Conservation (phyloP, 306 rosid genomes). For the Carpinus fangiana region DNA sequence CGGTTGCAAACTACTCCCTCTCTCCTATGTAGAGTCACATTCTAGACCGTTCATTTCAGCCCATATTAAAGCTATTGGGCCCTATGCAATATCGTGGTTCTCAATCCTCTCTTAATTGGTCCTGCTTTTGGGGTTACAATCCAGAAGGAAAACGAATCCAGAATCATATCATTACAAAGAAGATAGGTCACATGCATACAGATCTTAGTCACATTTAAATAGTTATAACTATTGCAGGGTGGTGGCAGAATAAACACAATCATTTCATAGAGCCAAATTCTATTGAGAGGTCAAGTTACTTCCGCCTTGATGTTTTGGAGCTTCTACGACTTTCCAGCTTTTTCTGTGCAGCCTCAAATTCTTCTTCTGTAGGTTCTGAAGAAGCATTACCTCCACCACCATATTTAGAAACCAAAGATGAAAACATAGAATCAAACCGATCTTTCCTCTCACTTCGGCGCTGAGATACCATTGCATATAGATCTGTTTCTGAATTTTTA, state of each 20-base stretch:
- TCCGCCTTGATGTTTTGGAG: slow-evolving; percentile 59
- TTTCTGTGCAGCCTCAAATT: slow-evolving; percentile 77
- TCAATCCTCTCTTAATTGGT: no score
- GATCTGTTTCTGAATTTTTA: slow-evolving; percentile 52
- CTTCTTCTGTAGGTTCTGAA: slow-evolving; percentile 83
- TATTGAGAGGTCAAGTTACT: slow-evolving; percentile 33
- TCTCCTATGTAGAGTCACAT: no score
- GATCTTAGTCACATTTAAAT: not conserved
- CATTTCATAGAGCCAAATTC: not conserved
- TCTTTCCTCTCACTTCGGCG: slow-evolving; percentile 64
- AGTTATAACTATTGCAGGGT: not conserved
- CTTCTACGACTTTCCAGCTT: slow-evolving; percentile 60
- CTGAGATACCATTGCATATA: slow-evolving; percentile 64
- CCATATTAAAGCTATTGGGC: no score
- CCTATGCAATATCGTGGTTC: no score
- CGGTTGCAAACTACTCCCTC: no score
- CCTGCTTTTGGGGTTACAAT: no score
- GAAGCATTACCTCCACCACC: slow-evolving; percentile 41
- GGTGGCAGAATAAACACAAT: not conserved
- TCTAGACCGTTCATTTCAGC: no score
- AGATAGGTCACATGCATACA: not conserved
- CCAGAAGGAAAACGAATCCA: not conserved
- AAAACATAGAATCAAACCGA: slow-evolving; percentile 72
- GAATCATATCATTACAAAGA: not conserved
- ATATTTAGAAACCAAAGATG: slow-evolving; percentile 74